These are phyloP conservation scores for Colletotrichum lini DNA, from an alignment of 2,329 filamentous ascomycete species.

Conservation along the genomic window DNA sequence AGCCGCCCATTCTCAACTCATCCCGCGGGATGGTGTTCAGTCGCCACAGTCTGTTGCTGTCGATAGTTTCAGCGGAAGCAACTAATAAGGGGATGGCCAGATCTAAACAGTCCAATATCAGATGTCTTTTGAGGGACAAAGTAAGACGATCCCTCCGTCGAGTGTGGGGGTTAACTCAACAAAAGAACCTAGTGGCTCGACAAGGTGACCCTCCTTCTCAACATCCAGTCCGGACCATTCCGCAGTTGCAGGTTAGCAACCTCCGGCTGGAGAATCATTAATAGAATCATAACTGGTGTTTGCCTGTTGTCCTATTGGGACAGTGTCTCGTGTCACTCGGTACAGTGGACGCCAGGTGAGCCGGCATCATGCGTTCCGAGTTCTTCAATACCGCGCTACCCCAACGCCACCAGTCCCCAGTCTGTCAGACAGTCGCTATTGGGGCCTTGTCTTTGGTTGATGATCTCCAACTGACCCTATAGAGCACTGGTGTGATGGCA, in stretches of 20 bases:
- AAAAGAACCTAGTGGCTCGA: neutral
- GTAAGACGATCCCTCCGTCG: neutral
- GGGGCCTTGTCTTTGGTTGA: neutral
- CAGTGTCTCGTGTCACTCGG: neutral
- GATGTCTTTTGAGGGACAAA: too few species aligned
- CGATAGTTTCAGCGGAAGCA: too few species aligned
- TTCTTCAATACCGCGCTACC: neutral
- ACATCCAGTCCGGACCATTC: neutral
- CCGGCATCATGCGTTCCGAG: neutral
- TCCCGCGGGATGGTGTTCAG: neutral
- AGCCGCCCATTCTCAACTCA: neutral
- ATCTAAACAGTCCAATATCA: too few species aligned
- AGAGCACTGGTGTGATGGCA: too few species aligned
- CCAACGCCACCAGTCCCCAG: neutral
- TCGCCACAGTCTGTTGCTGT: neutral
- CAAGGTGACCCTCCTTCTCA: neutral
- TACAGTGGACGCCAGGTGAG: neutral
- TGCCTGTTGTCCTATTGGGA: neutral
- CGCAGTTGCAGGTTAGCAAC: neutral
- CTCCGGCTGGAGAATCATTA: neutral
- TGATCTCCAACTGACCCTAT: neutral
- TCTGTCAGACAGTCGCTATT: too few species aligned
- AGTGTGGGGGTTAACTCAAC: neutral
- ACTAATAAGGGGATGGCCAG: too few species aligned
- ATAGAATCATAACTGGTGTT: neutral